phyloP scores from a whole-genome alignment of 2,329 filamentous ascomycete genomes.

The Botryosphaeria dothidea region DNA sequence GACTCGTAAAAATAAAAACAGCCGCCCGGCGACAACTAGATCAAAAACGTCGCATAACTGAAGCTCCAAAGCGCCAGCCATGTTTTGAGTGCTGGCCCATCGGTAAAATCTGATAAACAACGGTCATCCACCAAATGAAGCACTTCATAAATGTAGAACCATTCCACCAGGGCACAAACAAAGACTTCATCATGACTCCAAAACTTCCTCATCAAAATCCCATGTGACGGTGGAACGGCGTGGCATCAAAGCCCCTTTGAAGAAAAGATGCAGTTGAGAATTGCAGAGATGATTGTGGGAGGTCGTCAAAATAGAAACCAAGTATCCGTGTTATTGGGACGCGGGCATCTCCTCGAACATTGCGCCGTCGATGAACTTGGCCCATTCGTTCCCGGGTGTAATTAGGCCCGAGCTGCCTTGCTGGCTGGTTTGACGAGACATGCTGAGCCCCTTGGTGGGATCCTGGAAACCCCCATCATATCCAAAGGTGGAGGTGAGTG shows the following conservation, averaged over 20 bases:
- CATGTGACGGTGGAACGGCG: background rate
- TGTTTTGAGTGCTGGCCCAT: background rate
- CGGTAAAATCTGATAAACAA: background rate
- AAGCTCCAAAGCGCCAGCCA: background rate
- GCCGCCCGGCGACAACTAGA: no score
- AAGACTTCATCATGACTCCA: background rate
- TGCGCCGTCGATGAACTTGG: conserved; percentile 29
- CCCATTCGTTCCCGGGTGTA: conserved; percentile 28
- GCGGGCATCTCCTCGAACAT: conserved; percentile 20
- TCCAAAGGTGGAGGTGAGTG: conserved; percentile 24
- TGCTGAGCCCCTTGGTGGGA: conserved; percentile 15
- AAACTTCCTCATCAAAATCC: background rate
- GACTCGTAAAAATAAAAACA: background rate
- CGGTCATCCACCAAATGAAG: background rate
- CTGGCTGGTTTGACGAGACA: conserved; percentile 23
- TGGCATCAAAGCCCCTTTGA: background rate
- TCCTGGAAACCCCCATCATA: conserved; percentile 15
- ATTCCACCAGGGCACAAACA: background rate
- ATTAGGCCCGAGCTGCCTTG: conserved; percentile 27
- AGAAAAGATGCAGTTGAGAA: background rate
- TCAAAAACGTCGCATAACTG: background rate
- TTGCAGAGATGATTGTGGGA: background rate
- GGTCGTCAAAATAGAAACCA: background rate
- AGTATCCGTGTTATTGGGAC: conserved; percentile 3
- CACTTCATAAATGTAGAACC: background rate